Base-by-base conservation (phyloP, 1,284 basidiomycete genomes). In the Ceratobasidium sp. region DNA sequence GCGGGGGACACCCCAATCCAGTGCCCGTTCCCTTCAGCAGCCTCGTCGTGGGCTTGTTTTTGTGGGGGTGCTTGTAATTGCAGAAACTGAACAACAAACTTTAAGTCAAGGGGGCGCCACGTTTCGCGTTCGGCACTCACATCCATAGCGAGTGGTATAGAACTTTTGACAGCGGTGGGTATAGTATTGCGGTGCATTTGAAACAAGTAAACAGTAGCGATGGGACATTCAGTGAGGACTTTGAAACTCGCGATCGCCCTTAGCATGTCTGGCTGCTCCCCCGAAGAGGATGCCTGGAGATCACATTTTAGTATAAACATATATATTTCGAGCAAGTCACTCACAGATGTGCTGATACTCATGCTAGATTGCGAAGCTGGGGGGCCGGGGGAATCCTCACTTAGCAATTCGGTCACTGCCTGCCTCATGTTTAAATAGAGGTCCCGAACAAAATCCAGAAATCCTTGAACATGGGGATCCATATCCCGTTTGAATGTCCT, bases 171-270 rank as follows among this genome's bases (percentile, higher is more conserved):
- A 29, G 87, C 83, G 7, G 87, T 82, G 7, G 87, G 82, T 56
- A 91, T 86, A 66, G 87, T 77, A 42, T 84, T 82, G 70, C 90
- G 89, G 70, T 88, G 84, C 33, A 87, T 86, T 78, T 98, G 95
- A 71, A 93, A 89, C 78, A 98, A 90, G 47, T 95, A 86, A 46
- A 97, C 93, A 73, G 98, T 88, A 19, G 95, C 89, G 79, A 97
- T 91, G 6, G 93, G 93, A 81, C 97, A 91, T 78, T 99, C 97
- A 5, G 92, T 89, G 25, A 98, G 81, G 13, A 98, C 91, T 78
- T 98, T 98, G 83, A 98, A 97, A 76, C 94, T 96, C 66, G 87
- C 86, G 64, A 89, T 85, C 52, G 87, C 87, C n/a, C 85, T 85
- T 30, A 89, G 79, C 41, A 88, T 80, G 21, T 64, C 56, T 23